Conservation (phyloP, 306 rosid genomes). For the Prinsepia uniflora region DNA sequence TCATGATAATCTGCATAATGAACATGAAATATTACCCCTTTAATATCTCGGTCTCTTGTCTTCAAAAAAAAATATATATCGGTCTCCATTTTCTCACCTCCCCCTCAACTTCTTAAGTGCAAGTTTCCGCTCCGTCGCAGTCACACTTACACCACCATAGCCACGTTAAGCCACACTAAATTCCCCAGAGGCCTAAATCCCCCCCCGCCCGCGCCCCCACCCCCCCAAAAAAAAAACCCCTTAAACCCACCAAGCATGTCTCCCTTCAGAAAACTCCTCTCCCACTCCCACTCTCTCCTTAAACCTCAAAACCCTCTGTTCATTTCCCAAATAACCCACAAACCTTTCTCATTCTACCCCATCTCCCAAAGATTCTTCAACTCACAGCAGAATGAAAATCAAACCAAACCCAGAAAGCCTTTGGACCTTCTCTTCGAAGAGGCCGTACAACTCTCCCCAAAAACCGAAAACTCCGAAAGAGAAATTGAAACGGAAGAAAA, state of each 20-base stretch:
- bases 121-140: no score
- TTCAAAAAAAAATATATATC: no score
- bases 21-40: no score
- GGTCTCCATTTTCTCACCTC: no score
- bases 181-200: not conserved
- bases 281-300: slow-evolving; percentile 3
- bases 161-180: no score
- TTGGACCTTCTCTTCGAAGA: slow-evolving; percentile 40
- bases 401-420: slow-evolving; percentile 27
- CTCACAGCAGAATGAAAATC: slow-evolving; percentile 18
- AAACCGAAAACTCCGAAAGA: slow-evolving; percentile 9
- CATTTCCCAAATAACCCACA: slow-evolving; percentile 24
- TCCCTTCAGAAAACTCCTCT: slow-evolving; percentile 4
- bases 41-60: no score
- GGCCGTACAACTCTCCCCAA: slow-evolving; percentile 30
- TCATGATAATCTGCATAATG: not conserved
- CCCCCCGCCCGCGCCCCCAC: no score
- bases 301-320: slow-evolving; percentile 27
- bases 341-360: slow-evolving; percentile 20
- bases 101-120: no score
- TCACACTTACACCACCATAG: no score
- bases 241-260: not conserved
- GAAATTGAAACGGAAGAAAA: slow-evolving; percentile 9
- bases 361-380: slow-evolving; percentile 21
- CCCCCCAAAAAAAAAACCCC: no score